These are phyloP conservation scores for Hypoxylon crocopeplum DNA, from an alignment of 495 filamentous ascomycete genomes.

Conservation along the genomic window DNA sequence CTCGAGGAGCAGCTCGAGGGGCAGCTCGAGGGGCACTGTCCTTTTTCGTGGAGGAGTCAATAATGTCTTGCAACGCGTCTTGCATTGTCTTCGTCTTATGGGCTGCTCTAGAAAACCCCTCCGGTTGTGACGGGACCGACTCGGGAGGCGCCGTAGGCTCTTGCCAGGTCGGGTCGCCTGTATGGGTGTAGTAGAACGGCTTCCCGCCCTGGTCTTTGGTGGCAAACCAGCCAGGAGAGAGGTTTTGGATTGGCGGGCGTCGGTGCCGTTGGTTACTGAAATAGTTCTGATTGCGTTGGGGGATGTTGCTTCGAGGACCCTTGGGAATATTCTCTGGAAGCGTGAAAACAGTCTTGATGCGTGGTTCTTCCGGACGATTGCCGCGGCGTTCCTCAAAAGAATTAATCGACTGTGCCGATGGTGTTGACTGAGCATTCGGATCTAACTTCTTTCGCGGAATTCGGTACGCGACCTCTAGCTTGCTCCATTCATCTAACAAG, in stretches of 20 bases:
- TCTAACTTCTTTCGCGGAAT: conserved; percentile 80
- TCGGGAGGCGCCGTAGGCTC: conserved; percentile 70
- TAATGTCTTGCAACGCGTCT: conserved; percentile 83
- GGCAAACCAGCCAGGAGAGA: conserved; percentile 84
- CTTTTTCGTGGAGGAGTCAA: conserved; percentile 77
- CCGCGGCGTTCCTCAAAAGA: conserved; percentile 71
- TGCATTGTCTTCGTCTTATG: conserved; percentile 66
- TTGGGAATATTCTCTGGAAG: conserved; percentile 63
- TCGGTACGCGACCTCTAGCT: conserved; percentile 88
- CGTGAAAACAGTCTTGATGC: conserved; percentile 43
- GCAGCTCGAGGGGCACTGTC: conserved; percentile 59
- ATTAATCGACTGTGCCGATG: conserved; percentile 48
- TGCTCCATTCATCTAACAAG: conserved; percentile 85
- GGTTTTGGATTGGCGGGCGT: conserved; percentile 59
- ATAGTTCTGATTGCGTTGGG: conserved; percentile 66
- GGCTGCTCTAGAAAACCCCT: conserved; percentile 66
- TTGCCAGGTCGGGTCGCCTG: conserved; percentile 79
- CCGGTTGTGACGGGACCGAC: conserved; percentile 64
- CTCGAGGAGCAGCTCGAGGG: conserved; percentile 48
- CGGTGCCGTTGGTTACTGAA: conserved; percentile 64
- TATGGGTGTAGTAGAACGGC: conserved; percentile 81
- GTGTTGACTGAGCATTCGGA: conserved; percentile 41
- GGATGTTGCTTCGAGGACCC: conserved; percentile 69
- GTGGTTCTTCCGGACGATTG: conserved; percentile 63
- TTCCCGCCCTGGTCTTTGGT: conserved; percentile 69